phyloP scores from a whole-genome alignment of 805 yeast genomes.

The Brettanomyces naardenensis region DNA sequence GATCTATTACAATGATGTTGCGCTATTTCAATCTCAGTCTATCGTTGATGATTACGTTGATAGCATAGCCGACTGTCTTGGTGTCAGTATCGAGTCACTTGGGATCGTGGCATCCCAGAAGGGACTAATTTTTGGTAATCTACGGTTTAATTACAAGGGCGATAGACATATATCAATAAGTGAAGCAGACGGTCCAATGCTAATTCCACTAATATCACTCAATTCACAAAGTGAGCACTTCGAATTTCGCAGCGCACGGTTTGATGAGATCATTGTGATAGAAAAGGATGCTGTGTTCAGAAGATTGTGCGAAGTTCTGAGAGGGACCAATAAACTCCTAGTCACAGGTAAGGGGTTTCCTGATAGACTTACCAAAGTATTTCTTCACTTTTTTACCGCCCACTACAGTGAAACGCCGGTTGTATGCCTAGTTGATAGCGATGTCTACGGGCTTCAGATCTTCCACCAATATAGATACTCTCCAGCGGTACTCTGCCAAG shows the following conservation, averaged over 20 bases:
- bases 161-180: neutral
- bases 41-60: slow-evolving; percentile 33
- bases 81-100: slow-evolving; percentile 29
- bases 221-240: slow-evolving; percentile 12
- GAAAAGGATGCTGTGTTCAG: slow-evolving; percentile 48
- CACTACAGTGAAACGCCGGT: slow-evolving; percentile 25
- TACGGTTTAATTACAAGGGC: slow-evolving; percentile 15
- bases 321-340: slow-evolving; percentile 19
- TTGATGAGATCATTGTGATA: slow-evolving; percentile 30
- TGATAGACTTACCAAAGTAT: slow-evolving; percentile 42
- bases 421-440: slow-evolving; percentile 51
- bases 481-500: neutral
- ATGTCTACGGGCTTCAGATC: slow-evolving; percentile 55
- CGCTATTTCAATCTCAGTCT: slow-evolving; percentile 38
- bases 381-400: slow-evolving; percentile 27
- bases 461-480: slow-evolving; percentile 27
- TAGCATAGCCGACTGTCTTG: slow-evolving; percentile 30
- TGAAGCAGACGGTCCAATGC: slow-evolving; percentile 10
- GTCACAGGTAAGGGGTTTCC: slow-evolving; percentile 68
- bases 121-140: slow-evolving; percentile 42
- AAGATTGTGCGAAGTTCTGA: slow-evolving; percentile 18
- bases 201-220: slow-evolving; percentile 35
- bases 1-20: slow-evolving; percentile 50
- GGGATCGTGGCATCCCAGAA: slow-evolving; percentile 47
- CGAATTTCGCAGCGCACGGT: slow-evolving; percentile 4